Evolutionary conservation across 1,284 basidiomycete genomes (phyloP).

Genomic region (Austroboletus niveus): DNA sequence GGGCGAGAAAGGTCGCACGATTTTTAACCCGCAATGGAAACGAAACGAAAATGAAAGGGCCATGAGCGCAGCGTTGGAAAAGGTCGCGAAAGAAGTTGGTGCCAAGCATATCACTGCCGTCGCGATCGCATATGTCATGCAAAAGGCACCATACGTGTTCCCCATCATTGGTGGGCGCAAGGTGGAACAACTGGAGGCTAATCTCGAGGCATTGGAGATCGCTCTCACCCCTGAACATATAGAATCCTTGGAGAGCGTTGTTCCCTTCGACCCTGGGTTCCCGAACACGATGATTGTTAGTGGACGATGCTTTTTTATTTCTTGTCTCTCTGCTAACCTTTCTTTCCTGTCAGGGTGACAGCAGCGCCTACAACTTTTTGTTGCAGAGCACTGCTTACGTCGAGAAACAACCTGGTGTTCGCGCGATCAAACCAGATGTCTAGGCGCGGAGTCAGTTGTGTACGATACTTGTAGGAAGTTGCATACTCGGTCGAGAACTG

Average conservation of each 20-base stretch:
- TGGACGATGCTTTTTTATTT: background rate
- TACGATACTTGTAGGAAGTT: too few species aligned
- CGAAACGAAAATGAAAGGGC: constrained; percentile 26
- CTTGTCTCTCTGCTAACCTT: background rate
- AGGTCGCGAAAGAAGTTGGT: constrained; percentile 24
- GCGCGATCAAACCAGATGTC: constrained; percentile 18
- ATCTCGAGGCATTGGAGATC: constrained; percentile 48
- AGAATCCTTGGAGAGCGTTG: constrained; percentile 38
- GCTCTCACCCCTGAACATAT: constrained; percentile 44
- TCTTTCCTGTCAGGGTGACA: constrained; percentile 26
- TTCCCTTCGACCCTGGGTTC: constrained; percentile 46
- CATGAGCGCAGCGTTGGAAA: constrained; percentile 11
- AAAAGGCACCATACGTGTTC: constrained; percentile 49
- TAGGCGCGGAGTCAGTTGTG: too few species aligned
- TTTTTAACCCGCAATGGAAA: constrained; percentile 19
- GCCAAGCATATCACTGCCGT: constrained; percentile 26
- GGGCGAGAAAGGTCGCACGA: constrained; percentile 25
- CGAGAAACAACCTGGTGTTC: constrained; percentile 20
- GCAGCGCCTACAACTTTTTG: constrained; percentile 12
- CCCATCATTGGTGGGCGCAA: constrained; percentile 52
- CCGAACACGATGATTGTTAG: constrained; percentile 40
- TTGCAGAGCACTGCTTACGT: constrained; percentile 17
- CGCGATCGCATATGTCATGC: constrained; percentile 50
- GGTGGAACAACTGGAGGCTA: constrained; percentile 45
- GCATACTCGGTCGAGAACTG: too few species aligned